These are phyloP conservation scores for Candida albicans DNA, from an alignment of 1,139 yeast species.

Conservation along the genomic window DNA sequence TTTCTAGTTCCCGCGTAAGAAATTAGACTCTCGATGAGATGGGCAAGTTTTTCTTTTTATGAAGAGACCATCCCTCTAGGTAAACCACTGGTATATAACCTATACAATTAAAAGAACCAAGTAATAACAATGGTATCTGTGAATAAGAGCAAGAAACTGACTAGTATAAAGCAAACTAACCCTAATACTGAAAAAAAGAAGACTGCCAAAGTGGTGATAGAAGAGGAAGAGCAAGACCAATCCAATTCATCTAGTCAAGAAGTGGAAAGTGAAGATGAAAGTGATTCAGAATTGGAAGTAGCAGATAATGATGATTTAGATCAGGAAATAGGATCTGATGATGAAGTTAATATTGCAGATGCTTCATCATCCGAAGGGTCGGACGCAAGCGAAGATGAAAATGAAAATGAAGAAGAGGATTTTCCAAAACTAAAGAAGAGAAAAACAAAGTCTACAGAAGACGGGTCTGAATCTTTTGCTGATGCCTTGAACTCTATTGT, in stretches of 20 bases:
- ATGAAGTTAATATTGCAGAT: slow-evolving; percentile 19
- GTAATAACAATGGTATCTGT: slow-evolving; percentile 7
- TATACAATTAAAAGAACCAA: too few relatives aligned
- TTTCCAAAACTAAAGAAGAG: slow-evolving; percentile 48
- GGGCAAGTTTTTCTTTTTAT: neutral
- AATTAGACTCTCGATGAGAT: neutral
- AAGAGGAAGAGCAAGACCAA: slow-evolving; percentile 2
- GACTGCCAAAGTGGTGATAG: slow-evolving; percentile 6
- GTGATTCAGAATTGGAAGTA: slow-evolving; percentile 13
- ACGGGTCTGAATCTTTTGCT: slow-evolving; percentile 75
- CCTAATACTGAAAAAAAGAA: slow-evolving; percentile 9
- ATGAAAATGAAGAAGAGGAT: slow-evolving; percentile 34
- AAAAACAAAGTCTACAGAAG: slow-evolving; percentile 51
- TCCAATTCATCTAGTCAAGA: slow-evolving; percentile 3
- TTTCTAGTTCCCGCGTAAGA: too few relatives aligned
- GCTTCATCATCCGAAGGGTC: slow-evolving; percentile 15
- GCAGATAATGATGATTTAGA: slow-evolving; percentile 13
- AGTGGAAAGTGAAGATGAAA: slow-evolving; percentile 12
- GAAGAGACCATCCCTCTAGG: too few relatives aligned
- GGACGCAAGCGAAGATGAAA: slow-evolving; percentile 25
- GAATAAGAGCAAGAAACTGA: slow-evolving; percentile 12
- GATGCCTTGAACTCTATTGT: slow-evolving; percentile 81
- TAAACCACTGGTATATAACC: too few relatives aligned
- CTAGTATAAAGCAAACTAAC: too few relatives aligned
- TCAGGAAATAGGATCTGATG: slow-evolving; percentile 12